Base-by-base conservation (phyloP, 2,329 filamentous ascomycete species). In the Paracorniculantispora psalliotae region DNA sequence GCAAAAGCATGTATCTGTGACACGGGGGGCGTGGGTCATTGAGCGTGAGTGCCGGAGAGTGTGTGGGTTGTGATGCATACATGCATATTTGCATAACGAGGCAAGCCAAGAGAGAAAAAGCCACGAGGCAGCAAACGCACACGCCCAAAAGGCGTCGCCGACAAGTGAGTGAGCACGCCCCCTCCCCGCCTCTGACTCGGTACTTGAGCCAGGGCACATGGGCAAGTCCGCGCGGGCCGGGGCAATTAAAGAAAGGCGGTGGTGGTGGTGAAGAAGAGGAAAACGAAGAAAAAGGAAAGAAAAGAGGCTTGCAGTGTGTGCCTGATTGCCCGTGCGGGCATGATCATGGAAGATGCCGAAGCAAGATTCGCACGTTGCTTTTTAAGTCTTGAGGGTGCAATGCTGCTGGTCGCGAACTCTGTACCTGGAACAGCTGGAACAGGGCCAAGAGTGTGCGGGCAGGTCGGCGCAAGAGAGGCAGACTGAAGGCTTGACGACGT, bases 41-140 rank as follows among this genome's bases (percentile, higher is more conserved):
- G 33, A n/a, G 30, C 25, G 13, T 35, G 13, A 2, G 17, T 28
- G 35, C 19, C 37, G 41, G n/a, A 15, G 7, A 47, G 13, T 12
- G 26, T 23, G 46, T n/a, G 6, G 6, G 13, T 17, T 9, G 23
- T 19, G 12, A 26, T 10, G 52, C 7, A 21, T 47, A 30, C 28
- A 47, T 54, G 51, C 51, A 44, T 30, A 56, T 48, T 30, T 56
- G 53, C 53, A 56, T 25, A 56, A 37, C 53, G 53, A 30, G 53
- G 53, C 53, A 26, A 21, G 37, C n/a, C 50, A 43, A 19, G n/a
- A n/a, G n/a, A n/a, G n/a, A n/a, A 35, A 44, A 46, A 48, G 53
- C 53, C 53, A 56, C 53, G 53, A 56, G 53, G 53, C 8, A 56
- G 26, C 52, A 56, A 47, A 46, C 52, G 39, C 41, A 33, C 52